Percentiles rank a stretch among this genome's conserved stretches.
phyloP scores from a whole-genome alignment of 1,284 basidiomycete genomes.

The Uromyces viciae-fabae region DNA sequence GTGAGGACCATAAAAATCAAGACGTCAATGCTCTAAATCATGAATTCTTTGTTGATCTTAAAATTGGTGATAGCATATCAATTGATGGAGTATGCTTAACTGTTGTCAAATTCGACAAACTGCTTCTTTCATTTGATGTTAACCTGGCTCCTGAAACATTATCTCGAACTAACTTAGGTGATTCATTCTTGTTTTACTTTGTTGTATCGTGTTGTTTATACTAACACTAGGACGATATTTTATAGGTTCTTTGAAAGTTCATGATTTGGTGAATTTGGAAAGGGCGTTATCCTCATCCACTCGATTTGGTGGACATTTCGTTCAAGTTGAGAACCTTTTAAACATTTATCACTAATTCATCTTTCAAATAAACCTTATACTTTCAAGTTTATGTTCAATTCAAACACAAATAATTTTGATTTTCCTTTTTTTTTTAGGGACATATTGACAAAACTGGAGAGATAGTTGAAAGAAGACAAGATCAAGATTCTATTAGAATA shows the following conservation, averaged over 20 bases:
- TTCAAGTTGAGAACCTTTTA: slow-evolving; percentile 64
- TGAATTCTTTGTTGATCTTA: slow-evolving; percentile 81
- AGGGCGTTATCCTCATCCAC: slow-evolving; percentile 88
- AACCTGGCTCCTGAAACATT: slow-evolving; percentile 95
- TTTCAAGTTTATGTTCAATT: not conserved
- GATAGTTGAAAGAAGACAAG: slow-evolving; percentile 65
- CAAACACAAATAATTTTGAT: not conserved
- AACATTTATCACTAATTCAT: slow-evolving; percentile 6
- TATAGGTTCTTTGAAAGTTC: slow-evolving; percentile 70
- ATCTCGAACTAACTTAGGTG: slow-evolving; percentile 82
- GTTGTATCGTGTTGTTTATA: not conserved
- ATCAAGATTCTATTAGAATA: slow-evolving; percentile 82
- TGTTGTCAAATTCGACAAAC: slow-evolving; percentile 63
- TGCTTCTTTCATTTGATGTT: slow-evolving; percentile 76
- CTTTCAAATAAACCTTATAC: too few relatives aligned
- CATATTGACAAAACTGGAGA: slow-evolving; percentile 87
- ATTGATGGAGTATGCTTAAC: slow-evolving; percentile 82
- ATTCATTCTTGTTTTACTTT: slow-evolving; percentile 8
- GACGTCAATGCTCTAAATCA: too few relatives aligned
- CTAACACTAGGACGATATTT: not conserved
- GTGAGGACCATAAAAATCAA: not conserved
- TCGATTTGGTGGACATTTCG: slow-evolving; percentile 94
- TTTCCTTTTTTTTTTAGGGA: slow-evolving; percentile 61
- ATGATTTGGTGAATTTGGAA: slow-evolving; percentile 85
- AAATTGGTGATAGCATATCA: slow-evolving; percentile 89